Evolutionary conservation across 257 asterid species (phyloP).

Genomic region (Solanum raphanifolium): DNA sequence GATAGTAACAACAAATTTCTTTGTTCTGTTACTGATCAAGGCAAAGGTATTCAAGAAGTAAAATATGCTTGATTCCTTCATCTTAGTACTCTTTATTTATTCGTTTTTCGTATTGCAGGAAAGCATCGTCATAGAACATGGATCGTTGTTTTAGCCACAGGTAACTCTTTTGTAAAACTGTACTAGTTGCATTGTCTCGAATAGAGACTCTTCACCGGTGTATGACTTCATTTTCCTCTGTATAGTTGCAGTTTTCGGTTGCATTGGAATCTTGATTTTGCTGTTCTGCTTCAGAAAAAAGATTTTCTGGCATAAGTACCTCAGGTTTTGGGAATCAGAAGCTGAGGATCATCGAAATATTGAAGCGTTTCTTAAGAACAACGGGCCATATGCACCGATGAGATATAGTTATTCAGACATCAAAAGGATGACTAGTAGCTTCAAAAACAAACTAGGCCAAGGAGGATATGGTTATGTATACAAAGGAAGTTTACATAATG

Average conservation of each 20-base stretch:
- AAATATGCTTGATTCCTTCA: background rate
- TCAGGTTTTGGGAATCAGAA: background rate
- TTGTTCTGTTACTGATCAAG: background rate
- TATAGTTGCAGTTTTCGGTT: background rate
- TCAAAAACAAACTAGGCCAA: constrained; percentile 14
- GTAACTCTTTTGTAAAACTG: background rate
- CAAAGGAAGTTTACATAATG: constrained; percentile 14
- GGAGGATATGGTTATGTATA: constrained; percentile 29
- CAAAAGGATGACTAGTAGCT: constrained; percentile 18
- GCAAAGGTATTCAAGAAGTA: background rate
- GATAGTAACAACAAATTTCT: background rate
- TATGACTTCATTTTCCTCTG: background rate
- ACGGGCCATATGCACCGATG: constrained; percentile 1
- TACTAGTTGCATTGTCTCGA: background rate
- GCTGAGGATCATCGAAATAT: background rate
- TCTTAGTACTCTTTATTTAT: background rate
- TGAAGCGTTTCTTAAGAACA: background rate
- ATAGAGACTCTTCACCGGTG: background rate
- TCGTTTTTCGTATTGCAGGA: background rate
- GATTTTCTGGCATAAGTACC: background rate
- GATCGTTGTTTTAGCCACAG: background rate
- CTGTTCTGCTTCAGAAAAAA: background rate
- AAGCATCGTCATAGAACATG: background rate
- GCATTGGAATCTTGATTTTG: background rate
- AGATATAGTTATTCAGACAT: constrained; percentile 16